phyloP scores from a whole-genome alignment of 148 eudicot species.

The Silene conica region DNA sequence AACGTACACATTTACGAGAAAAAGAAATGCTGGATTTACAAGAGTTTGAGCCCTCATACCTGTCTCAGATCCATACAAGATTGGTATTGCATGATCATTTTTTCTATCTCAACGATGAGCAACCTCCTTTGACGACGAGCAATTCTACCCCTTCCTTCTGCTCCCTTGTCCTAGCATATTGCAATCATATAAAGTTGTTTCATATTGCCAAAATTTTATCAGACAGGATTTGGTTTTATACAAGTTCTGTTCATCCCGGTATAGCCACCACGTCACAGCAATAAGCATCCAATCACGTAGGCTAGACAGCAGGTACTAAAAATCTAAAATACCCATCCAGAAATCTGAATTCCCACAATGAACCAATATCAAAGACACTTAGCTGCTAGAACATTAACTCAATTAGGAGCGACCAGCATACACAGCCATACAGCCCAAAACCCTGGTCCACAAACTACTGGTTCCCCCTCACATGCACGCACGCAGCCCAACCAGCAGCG shows the following conservation, averaged over 20 bases:
- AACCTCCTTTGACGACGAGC: conserved; percentile 89
- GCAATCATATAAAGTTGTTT: not conserved
- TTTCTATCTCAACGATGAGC: conserved; percentile 87
- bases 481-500: too few species aligned
- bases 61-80: conserved; percentile 62
- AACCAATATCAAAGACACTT: too few species aligned
- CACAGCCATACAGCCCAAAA: too few species aligned
- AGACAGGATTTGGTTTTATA: not conserved
- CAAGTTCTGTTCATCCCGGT: not conserved
- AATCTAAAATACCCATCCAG: too few species aligned
- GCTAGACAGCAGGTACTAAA: not conserved
- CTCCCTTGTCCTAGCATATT: conserved; percentile 65
- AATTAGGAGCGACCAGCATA: too few species aligned
- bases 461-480: too few species aligned
- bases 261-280: not conserved
- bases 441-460: too few species aligned
- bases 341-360: too few species aligned
- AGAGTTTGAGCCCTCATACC: conserved; percentile 32
- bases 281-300: not conserved
- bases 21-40: not conserved
- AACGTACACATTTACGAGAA: not conserved
- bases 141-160: conserved; percentile 91
- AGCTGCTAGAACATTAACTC: too few species aligned
- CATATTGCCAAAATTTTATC: not conserved
- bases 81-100: conserved; percentile 72